A percentile compares a stretch with the other conserved stretches of the same genome.
These are phyloP conservation scores for Rhinocladiella mackenziei DNA, from an alignment of 2,329 filamentous ascomycete genomes.

Conservation along the genomic window DNA sequence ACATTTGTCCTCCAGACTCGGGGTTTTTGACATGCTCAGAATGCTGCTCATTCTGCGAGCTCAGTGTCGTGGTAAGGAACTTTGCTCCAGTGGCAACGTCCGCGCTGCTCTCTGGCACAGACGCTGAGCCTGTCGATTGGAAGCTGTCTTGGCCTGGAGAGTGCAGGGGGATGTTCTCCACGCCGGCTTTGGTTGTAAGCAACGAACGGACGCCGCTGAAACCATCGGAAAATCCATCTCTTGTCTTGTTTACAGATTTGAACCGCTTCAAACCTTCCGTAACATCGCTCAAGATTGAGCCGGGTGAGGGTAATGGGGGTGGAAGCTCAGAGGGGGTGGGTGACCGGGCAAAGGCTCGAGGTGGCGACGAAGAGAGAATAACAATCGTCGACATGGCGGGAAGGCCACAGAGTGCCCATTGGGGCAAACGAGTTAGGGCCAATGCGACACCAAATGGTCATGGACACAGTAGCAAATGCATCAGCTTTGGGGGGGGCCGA, in stretches of 20 bases:
- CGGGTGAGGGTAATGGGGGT: conserved; percentile 31
- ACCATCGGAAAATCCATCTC: conserved; percentile 23
- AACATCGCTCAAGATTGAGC: conserved; percentile 27
- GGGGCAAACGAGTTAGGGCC: conserved; percentile 17
- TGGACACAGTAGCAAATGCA: background rate
- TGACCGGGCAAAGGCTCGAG: conserved; percentile 31
- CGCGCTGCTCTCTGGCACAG: background rate
- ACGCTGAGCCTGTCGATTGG: conserved; percentile 7
- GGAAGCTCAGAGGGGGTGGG: conserved; percentile 34
- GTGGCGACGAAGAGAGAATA: conserved; percentile 42
- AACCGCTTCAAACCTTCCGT: conserved; percentile 9
- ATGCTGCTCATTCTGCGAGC: background rate
- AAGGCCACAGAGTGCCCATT: conserved; percentile 18
- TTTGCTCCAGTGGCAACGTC: background rate
- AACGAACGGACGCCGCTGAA: conserved; percentile 18
- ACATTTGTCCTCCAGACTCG: background rate
- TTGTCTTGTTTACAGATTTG: conserved; percentile 10
- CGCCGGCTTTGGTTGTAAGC: conserved; percentile 11
- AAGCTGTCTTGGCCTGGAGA: conserved; percentile 15
- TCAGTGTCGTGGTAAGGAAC: background rate
- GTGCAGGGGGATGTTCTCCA: conserved; percentile 19
- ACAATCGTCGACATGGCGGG: conserved; percentile 36
- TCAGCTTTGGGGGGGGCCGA: background rate
- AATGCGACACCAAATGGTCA: conserved; percentile 5
- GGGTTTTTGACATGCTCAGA: conserved; percentile 2